These are phyloP conservation scores for Pyricularia pennisetigena DNA, from an alignment of 2,329 filamentous ascomycete species.

Conservation along the genomic window DNA sequence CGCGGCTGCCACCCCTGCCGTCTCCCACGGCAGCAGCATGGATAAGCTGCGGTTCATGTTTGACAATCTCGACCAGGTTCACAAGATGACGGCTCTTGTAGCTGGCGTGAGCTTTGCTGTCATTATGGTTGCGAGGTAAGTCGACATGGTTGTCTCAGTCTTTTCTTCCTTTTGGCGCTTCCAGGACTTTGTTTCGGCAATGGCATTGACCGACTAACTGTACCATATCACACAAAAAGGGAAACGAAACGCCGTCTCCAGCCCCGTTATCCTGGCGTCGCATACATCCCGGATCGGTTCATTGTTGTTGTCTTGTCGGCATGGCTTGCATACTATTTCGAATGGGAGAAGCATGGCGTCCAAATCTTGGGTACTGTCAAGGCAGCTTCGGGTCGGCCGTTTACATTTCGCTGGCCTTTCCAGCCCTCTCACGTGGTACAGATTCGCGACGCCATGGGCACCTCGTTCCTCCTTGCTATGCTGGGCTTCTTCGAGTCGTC, in stretches of 20 bases:
- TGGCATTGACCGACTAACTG: too few species aligned
- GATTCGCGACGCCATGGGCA: constrained; percentile 78
- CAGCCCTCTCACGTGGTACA: constrained; percentile 66
- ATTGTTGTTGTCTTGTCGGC: constrained; percentile 79
- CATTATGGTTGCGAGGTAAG: constrained; percentile 83
- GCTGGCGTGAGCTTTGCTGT: constrained; percentile 71
- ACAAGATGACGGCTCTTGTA: constrained; percentile 67
- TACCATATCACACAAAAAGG: constrained; percentile 28
- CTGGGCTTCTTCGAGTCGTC: constrained; percentile 98
- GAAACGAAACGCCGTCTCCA: constrained; percentile 75
- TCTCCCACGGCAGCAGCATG: constrained; percentile 75
- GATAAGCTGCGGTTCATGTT: constrained; percentile 78
- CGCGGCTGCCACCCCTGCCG: constrained; percentile 50
- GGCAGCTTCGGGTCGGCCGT: constrained; percentile 58
- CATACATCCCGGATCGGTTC: constrained; percentile 88
- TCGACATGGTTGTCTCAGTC: neutral
- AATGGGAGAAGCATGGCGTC: constrained; percentile 73
- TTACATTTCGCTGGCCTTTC: constrained; percentile 83
- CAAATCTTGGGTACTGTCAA: constrained; percentile 77
- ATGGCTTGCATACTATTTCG: constrained; percentile 63
- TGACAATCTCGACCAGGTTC: constrained; percentile 53
- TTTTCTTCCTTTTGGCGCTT: neutral
- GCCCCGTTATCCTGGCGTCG: constrained; percentile 67
- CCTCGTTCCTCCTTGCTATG: constrained; percentile 84
- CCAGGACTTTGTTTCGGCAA: neutral